Base-by-base conservation (phyloP, 208 protist species). In the Porcisia deanei region DNA sequence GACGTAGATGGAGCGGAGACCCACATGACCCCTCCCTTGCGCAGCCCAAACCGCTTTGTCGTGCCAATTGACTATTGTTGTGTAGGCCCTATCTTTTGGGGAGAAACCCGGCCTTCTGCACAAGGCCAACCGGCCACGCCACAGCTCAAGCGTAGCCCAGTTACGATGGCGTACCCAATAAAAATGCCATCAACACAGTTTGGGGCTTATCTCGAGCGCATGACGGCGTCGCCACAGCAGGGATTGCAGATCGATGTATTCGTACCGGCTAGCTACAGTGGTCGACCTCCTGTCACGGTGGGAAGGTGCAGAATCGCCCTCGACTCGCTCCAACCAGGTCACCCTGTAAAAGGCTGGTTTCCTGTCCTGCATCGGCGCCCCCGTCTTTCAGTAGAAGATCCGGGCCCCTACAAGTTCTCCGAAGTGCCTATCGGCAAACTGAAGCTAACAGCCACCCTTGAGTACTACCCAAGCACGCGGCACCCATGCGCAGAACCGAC, bases 181-280 rank as follows among this genome's bases (percentile, higher is more conserved):
- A 97, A 97, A 75, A 80, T 85, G n/a, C 74, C 64, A 37, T 73
- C 81, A n/a, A 63, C 43, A 34, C 75, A 85, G 54, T 94, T 97
- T 57, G 72, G 10, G 10, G 77, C 88, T 10, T 97, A 97, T 64
- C 77, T 97, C 9, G 47, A 68, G 53, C 80, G 87, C 75, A 93
- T 95, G 89, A 83, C 80, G 41, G 61, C 73, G 45, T 90, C 85
- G 2, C 78, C 83, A 22, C 85, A 90, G 49, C 68, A 77, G 49
- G 93, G 93, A 5, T 57, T 97, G 72, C 89, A 93, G 74, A 52
- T 97, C 61, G 76, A 87, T 71, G 85, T 97, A 45, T 93, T 87
- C 69, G 93, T 97, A 1, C 93, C 93, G 9, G 90, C 89, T 18
- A 95, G 87, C 71, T 97, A 94, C 79, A 94, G 88, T 73, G 93